Conservation (phyloP, 2,329 filamentous ascomycete genomes). For the Fusarium haematococcum region DNA sequence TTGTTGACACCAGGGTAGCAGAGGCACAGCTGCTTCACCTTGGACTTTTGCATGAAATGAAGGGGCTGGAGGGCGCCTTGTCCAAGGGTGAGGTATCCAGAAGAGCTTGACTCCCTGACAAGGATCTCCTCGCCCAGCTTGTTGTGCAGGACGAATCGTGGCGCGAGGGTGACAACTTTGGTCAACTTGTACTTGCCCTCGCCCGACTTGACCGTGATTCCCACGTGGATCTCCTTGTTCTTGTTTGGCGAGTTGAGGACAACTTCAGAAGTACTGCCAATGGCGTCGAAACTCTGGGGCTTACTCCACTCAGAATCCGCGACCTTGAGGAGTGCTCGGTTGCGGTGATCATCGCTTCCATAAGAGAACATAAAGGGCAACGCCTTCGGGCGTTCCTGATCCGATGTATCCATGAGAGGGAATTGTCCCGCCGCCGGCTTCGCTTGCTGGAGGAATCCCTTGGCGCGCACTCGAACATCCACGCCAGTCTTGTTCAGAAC, state of each 20-base stretch:
- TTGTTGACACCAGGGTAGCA: slow-evolving; percentile 96
- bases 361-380: slow-evolving; percentile 97
- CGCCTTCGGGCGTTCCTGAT: slow-evolving; percentile 74
- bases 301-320: slow-evolving; percentile 96
- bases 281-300: slow-evolving; percentile 96
- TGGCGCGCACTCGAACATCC: slow-evolving; percentile 87
- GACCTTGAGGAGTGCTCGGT: slow-evolving; percentile 87
- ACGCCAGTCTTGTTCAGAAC: slow-evolving; percentile 95
- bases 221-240: slow-evolving; percentile 87
- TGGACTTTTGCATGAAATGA: slow-evolving; percentile 86
- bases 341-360: slow-evolving; percentile 87
- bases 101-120: slow-evolving; percentile 91
- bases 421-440: slow-evolving; percentile 86
- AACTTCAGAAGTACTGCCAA: slow-evolving; percentile 92
- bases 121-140: slow-evolving; percentile 89
- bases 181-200: slow-evolving; percentile 98
- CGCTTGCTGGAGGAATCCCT: slow-evolving; percentile 86
- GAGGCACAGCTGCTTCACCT: slow-evolving; percentile 88
- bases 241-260: slow-evolving; percentile 79
- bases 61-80: slow-evolving; percentile 85
- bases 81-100: slow-evolving; percentile 82
- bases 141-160: slow-evolving; percentile 94
- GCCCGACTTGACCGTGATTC: slow-evolving; percentile 88
- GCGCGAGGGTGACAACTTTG: slow-evolving; percentile 92
- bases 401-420: slow-evolving; percentile 62